Base-by-base conservation (phyloP, 2,329 filamentous ascomycete species). In the Aspergillus pseudoglaucus region DNA sequence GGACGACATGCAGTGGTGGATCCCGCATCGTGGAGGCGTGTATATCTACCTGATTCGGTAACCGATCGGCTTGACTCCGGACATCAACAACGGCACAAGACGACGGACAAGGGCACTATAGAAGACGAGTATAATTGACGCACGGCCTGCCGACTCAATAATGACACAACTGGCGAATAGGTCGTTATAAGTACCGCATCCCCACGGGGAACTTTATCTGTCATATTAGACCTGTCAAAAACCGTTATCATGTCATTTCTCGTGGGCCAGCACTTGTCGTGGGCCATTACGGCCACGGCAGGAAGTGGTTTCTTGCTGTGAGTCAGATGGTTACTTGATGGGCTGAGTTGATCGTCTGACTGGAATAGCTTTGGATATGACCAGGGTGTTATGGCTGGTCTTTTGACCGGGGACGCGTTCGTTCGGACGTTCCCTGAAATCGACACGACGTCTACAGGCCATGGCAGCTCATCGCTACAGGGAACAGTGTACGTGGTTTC, bases 401-500 rank as follows among this genome's bases (percentile, higher is more conserved):
- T 66, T 6, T 46, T 66, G 47, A 59, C 59, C 17, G 62, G 62
- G 4, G 51, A 55, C 42, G 58, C 62, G 0, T 66, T 66, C 46
- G 49, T 52, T 27, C 48, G 44, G 18, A 57, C 51, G 2, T 64
- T 64, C 7, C 61, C 59, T 15, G 59, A 57, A 44, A 64, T 63
- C 8, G 56, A 64, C 25, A 62, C 70, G 0, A 69, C 65, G 1
- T 51, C 59, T 0, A 51, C 51, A 5, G 63, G 60, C 2, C 48
- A 59, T 42, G 70, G 71, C 1, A 73, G 69, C 44, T 66, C 71
- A 2, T 71, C 70, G 5, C 55, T 75, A 6, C 72, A 75, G 53
- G 72, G 72, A 17, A 72, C 69, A 23, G 71, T 74, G 61, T 64
- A 56, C 51, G 56, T 55, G 3, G 3, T 5, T 5, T 15, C 10